phyloP scores from a whole-genome alignment of 1,284 basidiomycete genomes.

The Malassezia obtusa region DNA sequence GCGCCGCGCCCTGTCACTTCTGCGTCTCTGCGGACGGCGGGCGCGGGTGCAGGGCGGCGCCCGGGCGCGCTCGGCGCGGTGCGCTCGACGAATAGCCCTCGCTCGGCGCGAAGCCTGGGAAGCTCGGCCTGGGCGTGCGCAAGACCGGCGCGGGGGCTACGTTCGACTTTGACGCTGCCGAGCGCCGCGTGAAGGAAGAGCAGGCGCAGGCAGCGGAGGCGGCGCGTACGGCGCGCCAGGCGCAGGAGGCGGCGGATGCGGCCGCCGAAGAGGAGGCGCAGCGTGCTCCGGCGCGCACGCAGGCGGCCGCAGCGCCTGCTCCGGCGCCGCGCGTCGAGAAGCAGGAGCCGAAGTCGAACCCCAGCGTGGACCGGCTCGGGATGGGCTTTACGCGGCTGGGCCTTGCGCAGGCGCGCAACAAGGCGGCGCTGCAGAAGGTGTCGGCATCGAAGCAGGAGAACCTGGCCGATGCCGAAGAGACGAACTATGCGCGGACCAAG shows the following conservation, averaged over 20 bases:
- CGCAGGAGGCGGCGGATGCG: slow-evolving; percentile 25
- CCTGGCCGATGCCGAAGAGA: slow-evolving; percentile 49
- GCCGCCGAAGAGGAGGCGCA: slow-evolving; percentile 21
- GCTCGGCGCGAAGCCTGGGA: slow-evolving; percentile 23
- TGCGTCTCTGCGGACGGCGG: slow-evolving; percentile 26
- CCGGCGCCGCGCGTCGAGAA: slow-evolving; percentile 12
- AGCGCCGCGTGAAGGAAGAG: slow-evolving; percentile 38
- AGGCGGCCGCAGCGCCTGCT: slow-evolving; percentile 21
- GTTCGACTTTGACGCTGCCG: slow-evolving; percentile 47
- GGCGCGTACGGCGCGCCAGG: slow-evolving; percentile 17
- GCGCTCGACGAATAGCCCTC: slow-evolving; percentile 20
- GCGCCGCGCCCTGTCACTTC: slow-evolving; percentile 35
- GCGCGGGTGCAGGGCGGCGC: slow-evolving; percentile 13
- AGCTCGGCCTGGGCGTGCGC: slow-evolving; percentile 39
- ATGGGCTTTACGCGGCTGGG: slow-evolving; percentile 77
- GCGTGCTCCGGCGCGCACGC: slow-evolving; percentile 20
- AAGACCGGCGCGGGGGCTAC: slow-evolving; percentile 35
- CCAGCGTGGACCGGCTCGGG: slow-evolving; percentile 60
- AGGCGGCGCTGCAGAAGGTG: slow-evolving; percentile 26
- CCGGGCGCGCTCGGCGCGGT: slow-evolving; percentile 18
- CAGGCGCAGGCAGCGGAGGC: slow-evolving; percentile 21
- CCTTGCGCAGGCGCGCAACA: slow-evolving; percentile 51
- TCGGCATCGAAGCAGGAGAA: slow-evolving; percentile 10
- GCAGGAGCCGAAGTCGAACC: slow-evolving; percentile 49
- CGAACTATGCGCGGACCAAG: slow-evolving; percentile 73